phyloP scores from a whole-genome alignment of 2,329 filamentous ascomycete species.

The Aspergillus nomiae region DNA sequence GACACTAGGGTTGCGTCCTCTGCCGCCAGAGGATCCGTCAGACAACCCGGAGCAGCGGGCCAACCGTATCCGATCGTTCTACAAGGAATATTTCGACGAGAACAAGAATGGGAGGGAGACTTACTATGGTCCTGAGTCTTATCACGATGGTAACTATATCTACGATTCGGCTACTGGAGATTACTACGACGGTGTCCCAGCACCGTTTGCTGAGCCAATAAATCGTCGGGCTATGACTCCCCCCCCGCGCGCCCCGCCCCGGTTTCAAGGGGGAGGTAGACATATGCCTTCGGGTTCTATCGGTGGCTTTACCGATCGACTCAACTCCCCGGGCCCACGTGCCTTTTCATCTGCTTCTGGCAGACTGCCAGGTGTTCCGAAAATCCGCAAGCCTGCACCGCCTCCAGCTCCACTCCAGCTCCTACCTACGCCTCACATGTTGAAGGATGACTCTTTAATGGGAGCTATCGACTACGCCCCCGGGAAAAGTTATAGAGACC shows the following conservation, averaged over 20 bases:
- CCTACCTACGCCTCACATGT: slow-evolving; percentile 80
- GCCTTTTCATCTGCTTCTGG: slow-evolving; percentile 66
- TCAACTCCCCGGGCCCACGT: slow-evolving; percentile 51
- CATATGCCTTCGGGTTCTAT: slow-evolving; percentile 52
- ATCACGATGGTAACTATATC: slow-evolving; percentile 60
- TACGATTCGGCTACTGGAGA: slow-evolving; percentile 54
- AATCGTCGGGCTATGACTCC: slow-evolving; percentile 94
- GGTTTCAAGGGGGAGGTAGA: slow-evolving; percentile 50
- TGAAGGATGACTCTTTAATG: slow-evolving; percentile 80
- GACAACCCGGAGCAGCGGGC: slow-evolving; percentile 94
- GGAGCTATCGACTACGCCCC: slow-evolving; percentile 82
- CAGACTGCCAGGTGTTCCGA: slow-evolving; percentile 44
- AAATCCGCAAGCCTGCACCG: slow-evolving; percentile 63
- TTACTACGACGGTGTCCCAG: slow-evolving; percentile 34
- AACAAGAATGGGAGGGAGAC: slow-evolving; percentile 56
- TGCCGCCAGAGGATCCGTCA: slow-evolving; percentile 81
- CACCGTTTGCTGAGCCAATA: slow-evolving; percentile 79
- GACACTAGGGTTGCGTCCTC: slow-evolving; percentile 71
- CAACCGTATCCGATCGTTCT: slow-evolving; percentile 96
- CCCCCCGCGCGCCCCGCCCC: slow-evolving; percentile 69
- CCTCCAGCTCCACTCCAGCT: slow-evolving; percentile 74
- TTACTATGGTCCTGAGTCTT: slow-evolving; percentile 71
- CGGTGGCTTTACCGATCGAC: slow-evolving; percentile 33
- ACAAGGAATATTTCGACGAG: slow-evolving; percentile 99
- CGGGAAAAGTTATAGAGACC: slow-evolving; percentile 66